Evolutionary conservation across 495 filamentous ascomycete species (phyloP), one percentile per base, ranked within the genome.

Genomic region (Chaetomidium leptoderma): DNA sequence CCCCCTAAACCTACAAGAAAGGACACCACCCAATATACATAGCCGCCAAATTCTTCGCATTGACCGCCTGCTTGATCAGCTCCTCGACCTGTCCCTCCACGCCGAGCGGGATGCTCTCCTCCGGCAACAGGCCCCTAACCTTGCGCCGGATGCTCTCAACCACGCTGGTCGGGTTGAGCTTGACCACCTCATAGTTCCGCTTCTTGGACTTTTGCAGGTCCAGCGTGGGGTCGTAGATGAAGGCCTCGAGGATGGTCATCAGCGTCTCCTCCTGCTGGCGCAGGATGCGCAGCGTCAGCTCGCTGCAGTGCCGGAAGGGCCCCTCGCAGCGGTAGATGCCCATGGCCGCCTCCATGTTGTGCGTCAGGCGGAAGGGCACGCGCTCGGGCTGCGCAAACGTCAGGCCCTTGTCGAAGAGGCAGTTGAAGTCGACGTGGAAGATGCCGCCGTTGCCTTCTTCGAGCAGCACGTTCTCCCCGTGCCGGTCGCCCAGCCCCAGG

Each of bases 11-110:
- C 60, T 67, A 97, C 61, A 96, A 85, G 67, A 97, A 97, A 21
- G 92, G 81, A 78, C 90, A 96, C 93, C 93, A 98, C 24, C 93
- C 93, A 73, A 97, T 93, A 72, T 98, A 98, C 93, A 98, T 98
- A 6, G 80, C 80, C 16, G 87, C 81, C 70, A 99, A 73, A 64
- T 89, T 92, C 63, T 67, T 81, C 44, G 84, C 83, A 70, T 88
- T 80, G 21, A 86, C 86, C 59, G 93, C 92, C 73, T 90, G 85
- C 71, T 86, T 77, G 52, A 97, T 91, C 66, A 99, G 70, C 67
- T 90, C 88, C 69, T 99, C 89, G 16, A 97, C 92, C 75, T 97
- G 92, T 1, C 93, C 93, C 67, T 97, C 95, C 10, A 97, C 91
- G 6, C 90, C 89, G 23, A 99, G 76, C 44, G 95, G 91, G 44